Evolutionary conservation across 2,329 filamentous ascomycete species (phyloP).

Genomic region (Aspergillus eucalypticola): DNA sequence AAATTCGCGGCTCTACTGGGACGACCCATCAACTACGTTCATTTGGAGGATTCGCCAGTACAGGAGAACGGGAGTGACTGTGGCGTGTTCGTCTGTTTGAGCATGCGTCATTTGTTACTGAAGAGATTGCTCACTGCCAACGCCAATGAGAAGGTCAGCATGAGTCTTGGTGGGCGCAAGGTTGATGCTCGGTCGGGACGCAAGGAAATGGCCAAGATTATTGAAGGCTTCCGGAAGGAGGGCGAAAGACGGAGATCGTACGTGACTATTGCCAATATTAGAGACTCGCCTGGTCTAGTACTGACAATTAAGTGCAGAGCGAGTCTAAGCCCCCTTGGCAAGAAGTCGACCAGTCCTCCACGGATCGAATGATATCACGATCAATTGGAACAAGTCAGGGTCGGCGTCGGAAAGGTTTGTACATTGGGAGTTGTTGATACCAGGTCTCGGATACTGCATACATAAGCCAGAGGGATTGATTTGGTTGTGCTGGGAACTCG

Average conservation of each 20-base stretch:
- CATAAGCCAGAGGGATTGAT: neutral
- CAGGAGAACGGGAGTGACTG: conserved; percentile 94
- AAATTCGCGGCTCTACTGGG: conserved; percentile 71
- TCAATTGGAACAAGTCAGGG: neutral
- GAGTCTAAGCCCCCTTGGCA: conserved; percentile 26
- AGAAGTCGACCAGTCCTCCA: conserved; percentile 27
- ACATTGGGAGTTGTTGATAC: conserved; percentile 1
- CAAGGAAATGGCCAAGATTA: conserved; percentile 88
- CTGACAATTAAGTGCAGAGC: conserved; percentile 14
- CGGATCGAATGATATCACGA: conserved; percentile 21
- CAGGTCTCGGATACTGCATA: neutral
- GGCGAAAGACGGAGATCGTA: conserved; percentile 81
- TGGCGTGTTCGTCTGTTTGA: conserved; percentile 90
- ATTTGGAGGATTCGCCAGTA: conserved; percentile 81
- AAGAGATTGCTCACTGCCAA: conserved; percentile 78
- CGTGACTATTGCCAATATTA: conserved; percentile 40
- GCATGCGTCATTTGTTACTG: conserved; percentile 91
- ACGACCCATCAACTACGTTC: conserved; percentile 68
- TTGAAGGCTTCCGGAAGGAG: conserved; percentile 83
- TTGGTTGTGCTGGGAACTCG: too few relatives aligned
- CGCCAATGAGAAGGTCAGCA: conserved; percentile 81
- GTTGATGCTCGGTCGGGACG: conserved; percentile 78
- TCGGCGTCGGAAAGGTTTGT: neutral
- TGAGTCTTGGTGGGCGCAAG: conserved; percentile 85
- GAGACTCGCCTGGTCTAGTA: neutral